A percentile compares a stretch with the other conserved stretches of the same genome.
Conservation (phyloP, 1,139 yeast genomes). For the Kurtzmaniella quercitrusa region DNA sequence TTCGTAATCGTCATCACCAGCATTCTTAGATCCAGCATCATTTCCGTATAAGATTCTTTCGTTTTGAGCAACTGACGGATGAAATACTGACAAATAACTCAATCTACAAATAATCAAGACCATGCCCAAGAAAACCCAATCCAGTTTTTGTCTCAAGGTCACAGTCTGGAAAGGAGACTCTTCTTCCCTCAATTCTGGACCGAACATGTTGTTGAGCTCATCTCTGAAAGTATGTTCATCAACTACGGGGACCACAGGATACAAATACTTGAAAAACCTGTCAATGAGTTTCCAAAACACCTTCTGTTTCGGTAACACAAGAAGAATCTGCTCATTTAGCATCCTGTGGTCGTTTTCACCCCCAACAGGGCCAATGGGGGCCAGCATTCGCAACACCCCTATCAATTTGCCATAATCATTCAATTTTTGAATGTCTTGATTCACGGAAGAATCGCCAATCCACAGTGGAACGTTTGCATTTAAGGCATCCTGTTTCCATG, state of each 20-base stretch:
- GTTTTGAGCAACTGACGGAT: constrained; percentile 8
- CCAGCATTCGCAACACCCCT: not conserved
- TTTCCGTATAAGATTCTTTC: constrained; percentile 8
- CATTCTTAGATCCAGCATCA: not conserved
- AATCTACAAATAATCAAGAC: constrained; percentile 13
- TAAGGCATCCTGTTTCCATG: not conserved
- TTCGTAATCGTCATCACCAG: constrained; percentile 6
- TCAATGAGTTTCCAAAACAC: constrained; percentile 34
- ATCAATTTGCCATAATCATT: constrained; percentile 4
- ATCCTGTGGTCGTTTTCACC: not conserved
- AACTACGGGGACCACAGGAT: constrained; percentile 38
- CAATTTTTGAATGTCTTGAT: not conserved
- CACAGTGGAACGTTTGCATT: not conserved
- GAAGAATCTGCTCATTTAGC: constrained; percentile 3
- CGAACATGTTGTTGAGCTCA: constrained; percentile 9
- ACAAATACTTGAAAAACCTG: constrained; percentile 31
- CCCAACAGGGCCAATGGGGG: not conserved
- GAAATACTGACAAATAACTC: constrained; percentile 16
- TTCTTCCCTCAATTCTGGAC: constrained; percentile 5
- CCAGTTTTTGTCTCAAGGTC: constrained; percentile 12
- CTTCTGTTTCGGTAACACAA: constrained; percentile 28
- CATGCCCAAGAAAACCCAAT: constrained; percentile 14
- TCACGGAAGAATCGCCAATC: not conserved
- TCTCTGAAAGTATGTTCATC: constrained; percentile 23
- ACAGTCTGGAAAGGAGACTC: constrained; percentile 11